These are phyloP conservation scores for Aureobasidium zeae DNA, from an alignment of 2,329 filamentous ascomycete species.

Conservation along the genomic window DNA sequence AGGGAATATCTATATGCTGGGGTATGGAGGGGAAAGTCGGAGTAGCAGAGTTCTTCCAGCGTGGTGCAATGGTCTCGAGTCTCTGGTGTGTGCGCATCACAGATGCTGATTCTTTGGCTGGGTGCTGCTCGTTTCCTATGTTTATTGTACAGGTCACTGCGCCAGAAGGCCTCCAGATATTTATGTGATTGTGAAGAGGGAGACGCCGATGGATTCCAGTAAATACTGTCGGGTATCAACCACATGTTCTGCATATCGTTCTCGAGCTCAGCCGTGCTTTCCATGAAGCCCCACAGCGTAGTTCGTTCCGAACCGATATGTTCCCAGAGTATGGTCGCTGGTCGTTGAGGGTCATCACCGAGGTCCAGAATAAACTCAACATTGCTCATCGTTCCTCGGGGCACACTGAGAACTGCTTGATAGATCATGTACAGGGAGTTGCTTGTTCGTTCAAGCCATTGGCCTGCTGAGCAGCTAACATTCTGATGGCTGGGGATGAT, in stretches of 20 bases:
- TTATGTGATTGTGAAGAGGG: no score
- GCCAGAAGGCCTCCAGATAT: no score
- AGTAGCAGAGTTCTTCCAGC: constrained; percentile 17
- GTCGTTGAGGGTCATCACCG: constrained; percentile 8
- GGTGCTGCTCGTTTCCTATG: no score
- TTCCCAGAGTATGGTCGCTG: no score
- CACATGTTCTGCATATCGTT: constrained; percentile 25
- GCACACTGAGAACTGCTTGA: constrained; percentile 37
- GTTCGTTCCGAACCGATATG: background rate
- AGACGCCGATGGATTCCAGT: no score
- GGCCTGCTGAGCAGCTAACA: constrained; percentile 3
- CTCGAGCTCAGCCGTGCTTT: constrained; percentile 18
- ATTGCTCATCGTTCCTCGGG: constrained; percentile 35
- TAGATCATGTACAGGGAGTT: constrained; percentile 36
- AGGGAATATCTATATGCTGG: constrained; percentile 29
- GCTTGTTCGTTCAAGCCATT: constrained; percentile 13
- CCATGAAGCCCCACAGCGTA: background rate
- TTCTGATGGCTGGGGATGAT: constrained; percentile 10
- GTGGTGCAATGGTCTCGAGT: background rate
- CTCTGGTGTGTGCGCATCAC: constrained; percentile 16
- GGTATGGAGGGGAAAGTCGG: constrained; percentile 21
- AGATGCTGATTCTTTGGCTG: no score
- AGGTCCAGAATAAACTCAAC: constrained; percentile 34
- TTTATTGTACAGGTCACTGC: no score
- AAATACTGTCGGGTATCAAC: no score